Percentiles rank a stretch among this genome's conserved stretches.
phyloP scores from a whole-genome alignment of 768 basidiomycete genomes.

The Lepiota brunneoincarnata region DNA sequence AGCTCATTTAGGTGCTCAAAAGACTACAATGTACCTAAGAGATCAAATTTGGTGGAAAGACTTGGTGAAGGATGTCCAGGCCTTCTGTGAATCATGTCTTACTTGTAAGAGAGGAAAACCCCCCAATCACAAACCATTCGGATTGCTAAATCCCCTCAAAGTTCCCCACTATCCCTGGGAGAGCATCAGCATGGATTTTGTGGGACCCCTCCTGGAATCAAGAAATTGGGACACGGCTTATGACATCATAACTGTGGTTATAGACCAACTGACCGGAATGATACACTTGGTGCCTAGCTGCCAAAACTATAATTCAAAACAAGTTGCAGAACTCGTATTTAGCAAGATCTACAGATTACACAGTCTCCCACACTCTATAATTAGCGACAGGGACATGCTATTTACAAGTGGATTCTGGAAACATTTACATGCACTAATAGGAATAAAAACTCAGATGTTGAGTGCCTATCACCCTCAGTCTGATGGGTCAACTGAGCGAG shows the following conservation, averaged over 20 bases:
- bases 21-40: conserved; percentile 29
- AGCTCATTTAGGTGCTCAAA: conserved; percentile 31
- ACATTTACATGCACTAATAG: conserved; percentile 14
- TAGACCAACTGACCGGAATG: conserved; percentile 17
- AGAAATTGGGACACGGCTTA: conserved; percentile 6
- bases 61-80: conserved; percentile 20
- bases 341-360: conserved; percentile 13
- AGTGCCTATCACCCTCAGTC: conserved; percentile 33
- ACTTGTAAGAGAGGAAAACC: conserved; percentile 19
- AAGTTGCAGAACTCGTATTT: conserved; percentile 15
- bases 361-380: conserved; percentile 19
- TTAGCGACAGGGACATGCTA: conserved; percentile 28
- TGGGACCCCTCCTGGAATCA: conserved; percentile 19
- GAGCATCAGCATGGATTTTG: conserved; percentile 17
- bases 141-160: conserved; percentile 20
- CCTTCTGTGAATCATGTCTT: conserved; percentile 26
- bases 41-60: conserved; percentile 37
- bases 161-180: conserved; percentile 13
- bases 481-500: conserved; percentile 32
- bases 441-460: conserved; percentile 12
- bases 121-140: conserved; percentile 20
- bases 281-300: conserved; percentile 17
- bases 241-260: conserved; percentile 16
- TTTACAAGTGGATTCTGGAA: conserved; percentile 32
- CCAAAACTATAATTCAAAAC: conserved; percentile 9